Evolutionary conservation across 192 early-diverging fungal species (phyloP).

Genomic region (Glomus cerebriforme): DNA sequence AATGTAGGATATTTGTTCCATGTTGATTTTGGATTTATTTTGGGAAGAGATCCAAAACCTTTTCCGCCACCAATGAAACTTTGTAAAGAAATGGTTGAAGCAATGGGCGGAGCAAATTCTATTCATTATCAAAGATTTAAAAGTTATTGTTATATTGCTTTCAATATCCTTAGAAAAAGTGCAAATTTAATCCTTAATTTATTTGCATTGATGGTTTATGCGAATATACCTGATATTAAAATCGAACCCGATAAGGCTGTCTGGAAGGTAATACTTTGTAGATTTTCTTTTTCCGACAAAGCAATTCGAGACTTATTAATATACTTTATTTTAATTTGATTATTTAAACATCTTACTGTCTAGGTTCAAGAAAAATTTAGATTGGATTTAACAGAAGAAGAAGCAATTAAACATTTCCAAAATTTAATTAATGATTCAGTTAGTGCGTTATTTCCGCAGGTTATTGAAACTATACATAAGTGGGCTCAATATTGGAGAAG

Average conservation of each 20-base stretch:
- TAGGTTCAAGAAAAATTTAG: conserved; percentile 96
- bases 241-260: conserved; percentile 98
- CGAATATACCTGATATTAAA: conserved; percentile 96
- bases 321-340: not conserved
- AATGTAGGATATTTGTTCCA: conserved; percentile 85
- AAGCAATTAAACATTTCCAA: conserved; percentile 94
- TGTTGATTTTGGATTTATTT: conserved; percentile 98
- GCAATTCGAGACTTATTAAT: not conserved
- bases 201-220: conserved; percentile 97
- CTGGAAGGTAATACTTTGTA: conserved; percentile 65
- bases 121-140: conserved; percentile 89
- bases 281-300: too few relatives aligned
- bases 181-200: conserved; percentile 97
- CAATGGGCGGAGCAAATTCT: conserved; percentile 93
- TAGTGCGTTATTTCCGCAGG: conserved; percentile 94
- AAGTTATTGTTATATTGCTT: conserved; percentile 93
- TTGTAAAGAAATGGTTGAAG: conserved; percentile 99
- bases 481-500: conserved; percentile 86
- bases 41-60: conserved; percentile 98
- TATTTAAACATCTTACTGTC: not conserved
- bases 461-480: conserved; percentile 97
- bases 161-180: conserved; percentile 88
- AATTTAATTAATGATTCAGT: conserved; percentile 91
- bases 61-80: conserved; percentile 99
- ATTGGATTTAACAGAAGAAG: conserved; percentile 88